Evolutionary conservation across 2,329 filamentous ascomycete species (phyloP).

Genomic region (Cryphonectria parasitica): DNA sequence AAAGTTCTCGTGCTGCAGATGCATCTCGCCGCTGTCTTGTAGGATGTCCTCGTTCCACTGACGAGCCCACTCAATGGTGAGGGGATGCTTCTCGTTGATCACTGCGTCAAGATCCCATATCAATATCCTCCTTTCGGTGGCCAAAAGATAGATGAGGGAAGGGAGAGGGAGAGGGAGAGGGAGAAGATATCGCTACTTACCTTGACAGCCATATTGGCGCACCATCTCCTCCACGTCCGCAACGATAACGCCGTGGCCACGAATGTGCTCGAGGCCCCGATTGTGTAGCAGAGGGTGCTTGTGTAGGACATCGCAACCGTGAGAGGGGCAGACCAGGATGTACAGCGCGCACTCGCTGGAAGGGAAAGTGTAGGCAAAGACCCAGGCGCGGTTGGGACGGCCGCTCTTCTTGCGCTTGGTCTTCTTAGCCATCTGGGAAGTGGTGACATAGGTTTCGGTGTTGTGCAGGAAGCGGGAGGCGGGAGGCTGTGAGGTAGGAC

Average conservation of each 20-base stretch:
- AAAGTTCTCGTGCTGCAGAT: neutral
- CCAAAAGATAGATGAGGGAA: neutral
- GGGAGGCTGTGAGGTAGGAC: neutral
- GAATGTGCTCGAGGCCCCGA: neutral
- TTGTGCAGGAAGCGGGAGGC: neutral
- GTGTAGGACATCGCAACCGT: neutral
- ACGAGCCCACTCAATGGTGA: neutral
- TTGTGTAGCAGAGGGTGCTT: neutral
- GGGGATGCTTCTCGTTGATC: neutral
- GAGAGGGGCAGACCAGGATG: neutral
- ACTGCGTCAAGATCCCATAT: neutral
- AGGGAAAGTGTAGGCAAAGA: slow-evolving; percentile 5
- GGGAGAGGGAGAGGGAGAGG: no score
- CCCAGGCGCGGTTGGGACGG: slow-evolving; percentile 4
- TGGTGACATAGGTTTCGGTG: neutral
- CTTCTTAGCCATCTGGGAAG: neutral
- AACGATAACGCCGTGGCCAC: neutral
- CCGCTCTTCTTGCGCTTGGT: neutral
- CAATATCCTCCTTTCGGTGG: neutral
- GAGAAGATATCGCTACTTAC: neutral
- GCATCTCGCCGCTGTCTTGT: neutral
- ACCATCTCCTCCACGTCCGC: neutral
- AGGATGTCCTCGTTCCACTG: slow-evolving; percentile 8
- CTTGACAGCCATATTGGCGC: neutral
- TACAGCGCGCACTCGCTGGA: neutral